phyloP scores from a whole-genome alignment of 345 rosid species.

The Aegle marmelos region DNA sequence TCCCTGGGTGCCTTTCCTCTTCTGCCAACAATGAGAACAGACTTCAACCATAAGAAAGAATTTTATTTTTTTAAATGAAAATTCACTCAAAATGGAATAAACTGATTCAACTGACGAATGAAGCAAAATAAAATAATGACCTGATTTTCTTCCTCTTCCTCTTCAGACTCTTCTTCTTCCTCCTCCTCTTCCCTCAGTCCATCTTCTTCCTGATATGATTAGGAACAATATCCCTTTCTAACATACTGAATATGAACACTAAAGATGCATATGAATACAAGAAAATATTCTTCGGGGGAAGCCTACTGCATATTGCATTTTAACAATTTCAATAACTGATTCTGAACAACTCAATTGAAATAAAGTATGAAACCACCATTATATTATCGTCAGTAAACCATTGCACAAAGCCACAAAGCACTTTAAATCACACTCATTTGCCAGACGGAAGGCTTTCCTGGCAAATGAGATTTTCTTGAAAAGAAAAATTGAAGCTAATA shows the following conservation, averaged over 20 bases:
- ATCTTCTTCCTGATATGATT: conserved; percentile 36
- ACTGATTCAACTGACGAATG: neutral
- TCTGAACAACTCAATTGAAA: neutral
- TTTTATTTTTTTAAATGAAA: neutral
- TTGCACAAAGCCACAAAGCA: neutral
- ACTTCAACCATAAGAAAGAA: neutral
- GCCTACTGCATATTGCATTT: neutral
- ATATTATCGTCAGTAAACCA: neutral
- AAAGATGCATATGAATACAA: neutral
- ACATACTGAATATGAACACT: neutral
- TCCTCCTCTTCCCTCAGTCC: conserved; percentile 34
- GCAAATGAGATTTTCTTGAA: neutral
- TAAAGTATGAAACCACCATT: neutral
- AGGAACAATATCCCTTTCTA: neutral
- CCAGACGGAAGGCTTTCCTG: neutral
- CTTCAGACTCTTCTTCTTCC: conserved; percentile 32
- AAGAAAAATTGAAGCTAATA: no score
- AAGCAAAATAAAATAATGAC: conserved; percentile 24
- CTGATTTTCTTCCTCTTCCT: conserved; percentile 50
- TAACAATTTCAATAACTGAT: neutral
- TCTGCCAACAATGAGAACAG: conserved; percentile 33
- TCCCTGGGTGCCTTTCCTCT: conserved; percentile 80
- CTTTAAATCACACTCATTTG: neutral
- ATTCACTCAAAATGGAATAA: neutral
- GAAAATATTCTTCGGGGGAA: neutral